Base-by-base conservation (phyloP, 2,329 filamentous ascomycete species). In the Elsinoe fawcettii region DNA sequence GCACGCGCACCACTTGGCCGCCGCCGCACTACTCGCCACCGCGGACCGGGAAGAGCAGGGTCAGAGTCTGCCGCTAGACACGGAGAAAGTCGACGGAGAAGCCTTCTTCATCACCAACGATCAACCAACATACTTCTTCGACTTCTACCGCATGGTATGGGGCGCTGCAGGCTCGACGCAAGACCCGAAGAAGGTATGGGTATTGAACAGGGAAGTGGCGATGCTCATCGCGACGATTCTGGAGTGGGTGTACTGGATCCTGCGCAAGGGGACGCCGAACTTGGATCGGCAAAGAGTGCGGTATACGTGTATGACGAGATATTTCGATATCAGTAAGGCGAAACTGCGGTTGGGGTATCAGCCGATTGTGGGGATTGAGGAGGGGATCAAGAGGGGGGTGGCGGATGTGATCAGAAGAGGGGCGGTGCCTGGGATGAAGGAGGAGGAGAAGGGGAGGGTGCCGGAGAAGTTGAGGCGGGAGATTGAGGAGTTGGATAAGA, bases 241-340 rank as follows among this genome's bases (percentile, higher is more conserved):
- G 56, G 75, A 77, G 60, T 74, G 68, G 66, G 61, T 73, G 2
- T 77, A 73, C 63, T 76, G 74, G 72, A 54, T 71, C 7, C 65
- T 71, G 58, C 60, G 64, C 41, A 47, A 75, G 30, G 74, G 75
- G 6, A 75, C 69, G 61, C 75, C 76, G 14, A 77, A 75, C 51
- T 56, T 78, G 63, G 76, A 73, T 9, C 63, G 71, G 59, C 70
- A 72, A 58, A 72, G 76, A 63, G 75, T 87, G 60, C 75, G 80
- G 63, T 88, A 85, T 69, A 83, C 82, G 66, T 84, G 80, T 69
- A 87, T 90, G 84, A 87, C 83, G 58, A 78, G 87, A 58, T 91
- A 90, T 73, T 90, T 87, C 72, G 83, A 84, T 72, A 89, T 90
- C 67, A 75, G 76, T 59, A 91, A 91, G 79, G 87, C 87, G 58